Conservation (phyloP, 176 grass and related monocot genomes). For the Chloris gayana region DNA sequence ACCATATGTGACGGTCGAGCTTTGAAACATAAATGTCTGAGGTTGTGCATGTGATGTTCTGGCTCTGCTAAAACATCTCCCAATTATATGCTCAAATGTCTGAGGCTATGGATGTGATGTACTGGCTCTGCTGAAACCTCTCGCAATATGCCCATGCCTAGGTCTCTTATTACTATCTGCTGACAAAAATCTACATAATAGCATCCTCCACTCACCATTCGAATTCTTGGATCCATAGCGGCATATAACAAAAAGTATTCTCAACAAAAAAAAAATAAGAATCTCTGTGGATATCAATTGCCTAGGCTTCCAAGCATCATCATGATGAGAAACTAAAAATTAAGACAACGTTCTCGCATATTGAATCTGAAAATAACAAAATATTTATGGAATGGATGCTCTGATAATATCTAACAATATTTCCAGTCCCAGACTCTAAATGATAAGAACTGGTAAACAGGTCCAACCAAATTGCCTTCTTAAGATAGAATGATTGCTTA, state of each 20-base stretch:
- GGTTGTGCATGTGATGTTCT: no score
- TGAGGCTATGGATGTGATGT: constrained; percentile 34
- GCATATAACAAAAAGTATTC: background rate
- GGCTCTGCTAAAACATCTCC: no score
- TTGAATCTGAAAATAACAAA: background rate
- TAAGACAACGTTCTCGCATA: background rate
- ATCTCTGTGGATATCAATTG: background rate
- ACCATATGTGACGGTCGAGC: constrained; percentile 71
- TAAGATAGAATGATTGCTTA: background rate
- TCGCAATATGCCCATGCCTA: constrained; percentile 45
- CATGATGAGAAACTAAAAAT: background rate
- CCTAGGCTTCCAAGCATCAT: background rate
- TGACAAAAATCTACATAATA: constrained; percentile 13
- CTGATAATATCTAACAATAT: background rate
- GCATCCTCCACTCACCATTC: no score
- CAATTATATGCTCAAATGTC: no score
- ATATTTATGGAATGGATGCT: background rate
- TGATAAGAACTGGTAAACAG: background rate
- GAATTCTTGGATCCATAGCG: background rate
- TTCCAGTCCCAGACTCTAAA: background rate
- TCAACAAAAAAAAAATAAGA: background rate
- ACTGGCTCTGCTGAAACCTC: constrained; percentile 33
- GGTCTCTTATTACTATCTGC: constrained; percentile 53
- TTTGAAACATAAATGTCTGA: constrained; percentile 77
- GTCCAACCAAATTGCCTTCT: background rate